Conservation (phyloP, 805 yeast genomes). For the Barnettozyma sucrosica region DNA sequence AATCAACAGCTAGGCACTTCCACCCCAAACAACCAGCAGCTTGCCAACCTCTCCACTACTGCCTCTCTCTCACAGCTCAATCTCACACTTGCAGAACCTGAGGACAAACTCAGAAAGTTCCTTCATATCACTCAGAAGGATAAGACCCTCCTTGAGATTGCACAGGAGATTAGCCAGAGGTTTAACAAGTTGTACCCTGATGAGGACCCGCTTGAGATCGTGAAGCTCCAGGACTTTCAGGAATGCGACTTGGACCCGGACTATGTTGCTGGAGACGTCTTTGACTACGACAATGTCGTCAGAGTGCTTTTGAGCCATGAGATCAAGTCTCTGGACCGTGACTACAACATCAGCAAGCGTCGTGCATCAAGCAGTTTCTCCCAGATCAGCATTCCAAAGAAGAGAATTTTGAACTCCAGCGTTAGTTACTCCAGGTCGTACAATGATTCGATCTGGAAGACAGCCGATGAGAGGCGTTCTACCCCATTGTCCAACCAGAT, state of each 20-base stretch:
- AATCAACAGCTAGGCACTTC: slow-evolving; percentile 7
- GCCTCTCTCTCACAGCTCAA: neutral
- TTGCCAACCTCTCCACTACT: slow-evolving; percentile 2
- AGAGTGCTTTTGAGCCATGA: slow-evolving; percentile 41
- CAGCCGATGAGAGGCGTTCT: slow-evolving; percentile 25
- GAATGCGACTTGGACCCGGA: slow-evolving; percentile 80
- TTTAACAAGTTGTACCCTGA: slow-evolving; percentile 62
- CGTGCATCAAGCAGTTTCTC: slow-evolving; percentile 21
- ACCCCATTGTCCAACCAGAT: slow-evolving; percentile 37
- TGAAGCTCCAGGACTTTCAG: slow-evolving; percentile 59
- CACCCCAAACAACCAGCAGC: slow-evolving; percentile 7
- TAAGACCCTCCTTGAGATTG: slow-evolving; percentile 41
- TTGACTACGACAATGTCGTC: slow-evolving; percentile 43
- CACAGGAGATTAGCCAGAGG: slow-evolving; percentile 48
- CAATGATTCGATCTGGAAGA: slow-evolving; percentile 14
- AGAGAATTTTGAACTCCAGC: slow-evolving; percentile 11
- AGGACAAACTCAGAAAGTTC: slow-evolving; percentile 42
- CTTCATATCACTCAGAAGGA: slow-evolving; percentile 54
- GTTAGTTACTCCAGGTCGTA: slow-evolving; percentile 2
- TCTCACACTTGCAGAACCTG: slow-evolving; percentile 20
- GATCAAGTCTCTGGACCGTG: slow-evolving; percentile 24
- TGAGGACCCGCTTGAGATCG: slow-evolving; percentile 47
- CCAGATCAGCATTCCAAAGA: slow-evolving; percentile 24
- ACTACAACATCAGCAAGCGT: slow-evolving; percentile 15
- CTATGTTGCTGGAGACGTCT: slow-evolving; percentile 57